A percentile compares a stretch with the other conserved stretches of the same genome.
These are phyloP conservation scores for Hansenula lynferdii DNA, from an alignment of 1,139 yeast species.

Conservation along the genomic window DNA sequence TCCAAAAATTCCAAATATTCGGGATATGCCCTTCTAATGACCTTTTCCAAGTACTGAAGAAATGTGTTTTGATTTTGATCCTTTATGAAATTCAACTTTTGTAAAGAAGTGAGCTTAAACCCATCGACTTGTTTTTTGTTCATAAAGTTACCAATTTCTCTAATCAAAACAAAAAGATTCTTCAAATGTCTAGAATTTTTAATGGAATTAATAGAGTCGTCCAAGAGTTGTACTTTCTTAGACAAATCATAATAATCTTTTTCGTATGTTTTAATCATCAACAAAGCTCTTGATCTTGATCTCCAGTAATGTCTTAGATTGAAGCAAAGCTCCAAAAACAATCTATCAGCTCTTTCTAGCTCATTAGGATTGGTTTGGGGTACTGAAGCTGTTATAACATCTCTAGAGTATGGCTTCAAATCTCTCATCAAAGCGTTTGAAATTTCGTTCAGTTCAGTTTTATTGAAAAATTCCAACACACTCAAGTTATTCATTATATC, in stretches of 20 bases:
- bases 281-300: constrained; percentile 73
- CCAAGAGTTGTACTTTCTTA: constrained; percentile 58
- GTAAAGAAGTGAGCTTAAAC: constrained; percentile 77
- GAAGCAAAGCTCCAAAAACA: constrained; percentile 73
- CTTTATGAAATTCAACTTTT: constrained; percentile 79
- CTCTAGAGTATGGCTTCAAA: constrained; percentile 67
- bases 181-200: constrained; percentile 59
- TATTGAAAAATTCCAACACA: constrained; percentile 77
- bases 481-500: constrained; percentile 66
- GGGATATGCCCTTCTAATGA: constrained; percentile 73
- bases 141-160: constrained; percentile 91
- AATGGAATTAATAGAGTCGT: constrained; percentile 59
- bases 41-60: constrained; percentile 80
- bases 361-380: constrained; percentile 58
- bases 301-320: constrained; percentile 83
- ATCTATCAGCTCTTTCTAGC: constrained; percentile 75
- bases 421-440: constrained; percentile 60
- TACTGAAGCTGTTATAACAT: constrained; percentile 32
- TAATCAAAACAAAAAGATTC: constrained; percentile 66
- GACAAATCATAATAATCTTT: constrained; percentile 70
- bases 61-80: constrained; percentile 72
- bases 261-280: constrained; percentile 62
- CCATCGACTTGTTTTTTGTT: constrained; percentile 88
- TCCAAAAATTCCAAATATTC: constrained; percentile 72
- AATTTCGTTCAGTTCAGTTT: constrained; percentile 68